Evolutionary conservation across 306 rosid genomes (phyloP).

Genomic region (Cucumis sativus): Cucumber_9930_V3 NC_026656.2:2471001-2471500

Average conservation of each 20-base stretch:
- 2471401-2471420: slow-evolving; percentile 98
- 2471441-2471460: background rate
- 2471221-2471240: slow-evolving; percentile 99
- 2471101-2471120: slow-evolving; percentile 92
- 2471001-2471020: background rate
- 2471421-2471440: slow-evolving; percentile 9
- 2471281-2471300: background rate
- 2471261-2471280: too few species aligned
- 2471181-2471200: slow-evolving; percentile 91
- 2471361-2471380: slow-evolving; percentile 81
- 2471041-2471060: slow-evolving; percentile 1
- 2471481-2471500: slow-evolving; percentile 34
- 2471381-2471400: slow-evolving; percentile 96
- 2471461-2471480: slow-evolving; percentile 3
- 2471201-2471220: slow-evolving; percentile 99
- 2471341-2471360: slow-evolving; percentile 69
- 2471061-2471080: slow-evolving; percentile 75
- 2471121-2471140: slow-evolving; percentile 68
- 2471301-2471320: slow-evolving; percentile 47
- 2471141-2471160: slow-evolving; percentile 98
- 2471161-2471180: slow-evolving; percentile 96
- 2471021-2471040: background rate
- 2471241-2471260: slow-evolving; percentile 32
- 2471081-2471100: slow-evolving; percentile 93
- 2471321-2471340: slow-evolving; percentile 50